phyloP scores from a whole-genome alignment of 345 rosid genomes.

The Gossypium thurberi region DNA sequence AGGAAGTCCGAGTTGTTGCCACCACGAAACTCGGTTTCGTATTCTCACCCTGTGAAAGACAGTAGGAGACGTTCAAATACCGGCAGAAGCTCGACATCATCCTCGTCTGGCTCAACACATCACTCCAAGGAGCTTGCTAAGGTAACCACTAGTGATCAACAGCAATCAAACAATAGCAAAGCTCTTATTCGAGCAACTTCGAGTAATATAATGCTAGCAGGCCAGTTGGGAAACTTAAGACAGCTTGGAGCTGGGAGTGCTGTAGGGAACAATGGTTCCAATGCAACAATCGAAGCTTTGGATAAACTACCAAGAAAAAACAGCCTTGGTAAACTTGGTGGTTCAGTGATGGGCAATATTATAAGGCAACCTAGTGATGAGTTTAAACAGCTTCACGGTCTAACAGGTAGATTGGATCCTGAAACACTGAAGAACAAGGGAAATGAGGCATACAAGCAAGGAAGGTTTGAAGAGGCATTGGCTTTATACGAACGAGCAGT shows the following conservation, averaged over 20 bases:
- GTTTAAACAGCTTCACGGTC: constrained; percentile 16
- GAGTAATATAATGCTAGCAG: constrained; percentile 21
- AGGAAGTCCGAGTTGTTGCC: constrained; percentile 21
- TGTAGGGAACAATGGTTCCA: constrained; percentile 18
- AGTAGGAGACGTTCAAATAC: constrained; percentile 27
- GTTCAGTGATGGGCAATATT: constrained; percentile 63
- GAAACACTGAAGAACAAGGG: constrained; percentile 65
- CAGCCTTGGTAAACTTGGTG: constrained; percentile 23
- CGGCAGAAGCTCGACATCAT: constrained; percentile 36
- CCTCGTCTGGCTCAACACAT: constrained; percentile 25
- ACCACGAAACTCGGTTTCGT: constrained; percentile 8
- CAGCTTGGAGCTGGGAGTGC: constrained; percentile 20
- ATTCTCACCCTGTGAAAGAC: constrained; percentile 11
- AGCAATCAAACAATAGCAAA: constrained; percentile 18
- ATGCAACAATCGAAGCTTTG: constrained; percentile 23
- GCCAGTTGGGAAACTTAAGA: constrained; percentile 38
- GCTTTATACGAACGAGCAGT: constrained; percentile 68
- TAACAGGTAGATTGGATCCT: constrained; percentile 37
- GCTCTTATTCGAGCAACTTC: constrained; percentile 34
- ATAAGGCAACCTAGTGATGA: constrained; percentile 42
- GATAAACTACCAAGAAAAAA: constrained; percentile 23
- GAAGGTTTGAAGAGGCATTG: constrained; percentile 69
- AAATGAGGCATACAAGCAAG: constrained; percentile 69
- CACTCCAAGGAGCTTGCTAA: constrained; percentile 23
- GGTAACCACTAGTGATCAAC: constrained; percentile 1